Conservation (phyloP, 2,329 filamentous ascomycete genomes). For the Celoporthe dispersa region DNA sequence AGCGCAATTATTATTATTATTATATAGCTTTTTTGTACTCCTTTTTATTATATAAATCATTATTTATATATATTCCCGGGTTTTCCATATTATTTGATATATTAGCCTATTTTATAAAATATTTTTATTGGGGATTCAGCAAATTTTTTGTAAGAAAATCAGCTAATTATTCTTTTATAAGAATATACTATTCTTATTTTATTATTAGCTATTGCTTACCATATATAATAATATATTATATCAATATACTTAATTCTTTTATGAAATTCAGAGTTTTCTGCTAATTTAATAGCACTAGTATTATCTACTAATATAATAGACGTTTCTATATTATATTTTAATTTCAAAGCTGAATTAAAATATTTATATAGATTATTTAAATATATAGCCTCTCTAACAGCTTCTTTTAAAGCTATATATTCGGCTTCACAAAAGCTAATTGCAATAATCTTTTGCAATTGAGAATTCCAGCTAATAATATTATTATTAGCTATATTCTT, state of each 20-base stretch:
- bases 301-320: slow-evolving; percentile 6
- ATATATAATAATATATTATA: not conserved
- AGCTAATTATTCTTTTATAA: not conserved
- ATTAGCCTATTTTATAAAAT: not conserved
- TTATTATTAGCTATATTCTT: slow-evolving; percentile 9
- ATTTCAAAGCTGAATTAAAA: not conserved
- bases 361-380: not conserved
- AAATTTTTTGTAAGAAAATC: not conserved
- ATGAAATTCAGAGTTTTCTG: slow-evolving; percentile 5
- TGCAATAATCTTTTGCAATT: too few relatives aligned
- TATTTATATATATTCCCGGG: not conserved
- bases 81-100: slow-evolving; percentile 2
- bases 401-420: slow-evolving; percentile 10
- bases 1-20: not conserved
- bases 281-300: slow-evolving; percentile 9
- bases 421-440: not conserved
- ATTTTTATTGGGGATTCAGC: not conserved
- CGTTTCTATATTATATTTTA: not conserved
- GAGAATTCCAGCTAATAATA: slow-evolving; percentile 5
- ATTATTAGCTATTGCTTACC: not conserved
- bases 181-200: slow-evolving; percentile 12
- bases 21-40: not conserved
- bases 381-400: not conserved
- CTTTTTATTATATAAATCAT: slow-evolving; percentile 8
- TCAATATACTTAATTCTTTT: slow-evolving; percentile 9